Conservation (phyloP, 331 rosid species). For the Acacia pycnantha region DNA sequence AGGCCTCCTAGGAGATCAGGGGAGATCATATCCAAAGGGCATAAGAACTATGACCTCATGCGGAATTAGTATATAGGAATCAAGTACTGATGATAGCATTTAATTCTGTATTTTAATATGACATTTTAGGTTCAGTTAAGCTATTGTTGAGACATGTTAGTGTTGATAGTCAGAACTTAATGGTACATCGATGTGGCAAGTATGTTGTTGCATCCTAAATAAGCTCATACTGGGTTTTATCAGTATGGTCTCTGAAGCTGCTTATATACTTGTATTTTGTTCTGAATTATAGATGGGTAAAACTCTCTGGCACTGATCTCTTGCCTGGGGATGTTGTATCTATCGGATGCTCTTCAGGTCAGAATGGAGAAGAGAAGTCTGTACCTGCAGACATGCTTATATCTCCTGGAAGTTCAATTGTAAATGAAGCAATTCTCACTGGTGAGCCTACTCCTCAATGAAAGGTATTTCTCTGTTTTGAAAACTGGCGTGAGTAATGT, state of each 20-base stretch:
- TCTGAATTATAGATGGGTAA: conserved; percentile 74
- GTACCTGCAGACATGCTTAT: conserved; percentile 98
- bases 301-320: conserved; percentile 85
- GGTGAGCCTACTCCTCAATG: conserved; percentile 99
- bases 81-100: too few relatives aligned
- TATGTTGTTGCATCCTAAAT: conserved; percentile 43
- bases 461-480: conserved; percentile 73
- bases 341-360: conserved; percentile 81
- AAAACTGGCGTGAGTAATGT: conserved; percentile 4
- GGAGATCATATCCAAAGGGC: too few relatives aligned
- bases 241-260: conserved; percentile 17
- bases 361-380: conserved; percentile 87
- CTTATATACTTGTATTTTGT: conserved; percentile 10
- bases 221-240: conserved; percentile 28
- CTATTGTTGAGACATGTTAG: conserved; percentile 77
- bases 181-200: conserved; percentile 98
- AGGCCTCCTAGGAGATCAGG: too few relatives aligned
- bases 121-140: too few relatives aligned
- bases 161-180: conserved; percentile 88
- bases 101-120: too few relatives aligned
- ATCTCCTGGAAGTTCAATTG: conserved; percentile 93
- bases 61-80: too few relatives aligned
- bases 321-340: conserved; percentile 98
- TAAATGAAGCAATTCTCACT: conserved; percentile 95
- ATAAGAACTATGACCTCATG: too few relatives aligned